These are phyloP conservation scores for Chenopodium berlandieri DNA, from an alignment of 148 eudicot species.

Conservation along the genomic window DNA sequence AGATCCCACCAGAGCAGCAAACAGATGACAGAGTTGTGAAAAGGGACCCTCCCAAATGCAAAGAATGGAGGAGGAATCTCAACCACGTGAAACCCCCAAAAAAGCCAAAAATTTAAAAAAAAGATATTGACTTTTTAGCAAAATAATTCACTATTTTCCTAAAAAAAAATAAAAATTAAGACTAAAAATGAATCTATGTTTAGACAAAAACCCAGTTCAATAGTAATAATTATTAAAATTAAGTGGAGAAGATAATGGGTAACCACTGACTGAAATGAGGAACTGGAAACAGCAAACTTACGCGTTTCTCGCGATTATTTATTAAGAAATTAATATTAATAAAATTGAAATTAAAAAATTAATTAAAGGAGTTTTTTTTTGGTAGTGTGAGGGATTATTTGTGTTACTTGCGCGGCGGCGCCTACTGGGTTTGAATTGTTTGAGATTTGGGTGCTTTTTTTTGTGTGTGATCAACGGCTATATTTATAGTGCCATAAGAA, in stretches of 20 bases:
- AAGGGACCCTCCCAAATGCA: constrained; percentile 1
- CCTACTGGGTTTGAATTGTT: constrained; percentile 5
- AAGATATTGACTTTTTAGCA: too few species aligned
- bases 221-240: background rate
- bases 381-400: background rate
- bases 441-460: background rate
- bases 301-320: background rate
- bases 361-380: too few species aligned
- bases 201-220: constrained; percentile 4
- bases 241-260: constrained; percentile 18
- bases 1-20: constrained; percentile 26
- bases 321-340: too few species aligned
- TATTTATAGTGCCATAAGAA: background rate
- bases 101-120: background rate
- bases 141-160: background rate
- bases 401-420: constrained; percentile 14
- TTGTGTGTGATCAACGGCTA: constrained; percentile 12
- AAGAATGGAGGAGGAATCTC: constrained; percentile 15
- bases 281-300: constrained; percentile 10
- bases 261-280: constrained; percentile 16
- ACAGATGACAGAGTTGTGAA: constrained; percentile 16
- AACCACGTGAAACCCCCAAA: constrained; percentile 16
- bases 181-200: background rate
- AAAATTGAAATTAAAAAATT: too few species aligned
- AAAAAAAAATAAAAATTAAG: background rate